phyloP scores from a whole-genome alignment of 768 basidiomycete species.

The Tricholoma matsutake region DNA sequence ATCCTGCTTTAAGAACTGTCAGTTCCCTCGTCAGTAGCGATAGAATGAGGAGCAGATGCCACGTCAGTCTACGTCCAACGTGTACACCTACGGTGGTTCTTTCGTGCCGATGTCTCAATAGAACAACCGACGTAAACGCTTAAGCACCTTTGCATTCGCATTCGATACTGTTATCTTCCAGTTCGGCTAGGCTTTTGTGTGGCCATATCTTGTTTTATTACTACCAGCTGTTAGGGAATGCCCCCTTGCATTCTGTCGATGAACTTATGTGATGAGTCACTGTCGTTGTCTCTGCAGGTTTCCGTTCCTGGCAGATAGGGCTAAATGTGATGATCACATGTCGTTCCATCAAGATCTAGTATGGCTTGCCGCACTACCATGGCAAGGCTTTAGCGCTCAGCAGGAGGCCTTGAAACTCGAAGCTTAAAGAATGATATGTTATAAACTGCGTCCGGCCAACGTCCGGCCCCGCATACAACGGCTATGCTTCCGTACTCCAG shows the following conservation, averaged over 20 bases:
- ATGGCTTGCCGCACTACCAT: background rate
- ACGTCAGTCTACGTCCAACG: too few species aligned
- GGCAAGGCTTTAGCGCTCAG: background rate
- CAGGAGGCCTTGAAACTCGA: too few species aligned
- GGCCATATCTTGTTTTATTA: too few species aligned
- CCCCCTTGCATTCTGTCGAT: background rate
- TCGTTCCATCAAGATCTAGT: background rate
- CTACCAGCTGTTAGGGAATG: background rate
- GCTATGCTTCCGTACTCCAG: background rate
- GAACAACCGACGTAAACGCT: background rate
- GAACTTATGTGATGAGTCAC: background rate
- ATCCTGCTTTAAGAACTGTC: too few species aligned
- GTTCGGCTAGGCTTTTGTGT: too few species aligned
- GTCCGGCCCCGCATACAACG: background rate
- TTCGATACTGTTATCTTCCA: background rate
- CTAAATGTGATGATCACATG: background rate
- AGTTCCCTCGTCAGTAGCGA: too few species aligned
- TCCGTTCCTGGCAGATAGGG: background rate
- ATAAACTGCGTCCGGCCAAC: background rate
- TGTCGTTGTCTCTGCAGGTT: background rate
- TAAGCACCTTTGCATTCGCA: background rate
- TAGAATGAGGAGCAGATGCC: too few species aligned
- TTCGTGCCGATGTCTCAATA: background rate
- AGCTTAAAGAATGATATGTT: background rate
- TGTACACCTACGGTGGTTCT: too few species aligned